These are phyloP conservation scores for Diaporthe sp. DNA, from an alignment of 2,329 filamentous ascomycete genomes.

Conservation along the genomic window DNA sequence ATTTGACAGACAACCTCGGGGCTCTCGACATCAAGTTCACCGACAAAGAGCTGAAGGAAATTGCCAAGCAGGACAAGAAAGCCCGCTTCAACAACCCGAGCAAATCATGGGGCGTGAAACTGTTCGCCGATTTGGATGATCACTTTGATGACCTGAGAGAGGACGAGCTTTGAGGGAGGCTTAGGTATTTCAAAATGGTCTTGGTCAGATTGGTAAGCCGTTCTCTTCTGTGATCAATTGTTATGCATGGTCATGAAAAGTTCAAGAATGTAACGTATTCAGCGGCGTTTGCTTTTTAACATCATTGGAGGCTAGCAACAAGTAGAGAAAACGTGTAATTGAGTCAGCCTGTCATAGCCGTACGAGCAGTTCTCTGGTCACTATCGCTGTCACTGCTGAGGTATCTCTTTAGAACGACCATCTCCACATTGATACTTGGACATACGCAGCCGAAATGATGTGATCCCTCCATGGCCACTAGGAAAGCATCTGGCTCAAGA, in stretches of 20 bases:
- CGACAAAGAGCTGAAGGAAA: conserved; percentile 53
- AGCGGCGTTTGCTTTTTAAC: too few relatives aligned
- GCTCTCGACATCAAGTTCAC: conserved; percentile 63
- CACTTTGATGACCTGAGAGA: conserved; percentile 46
- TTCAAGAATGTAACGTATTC: not conserved
- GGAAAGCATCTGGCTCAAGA: too few relatives aligned
- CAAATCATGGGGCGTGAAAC: conserved; percentile 54
- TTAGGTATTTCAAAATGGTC: not conserved
- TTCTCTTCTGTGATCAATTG: not conserved
- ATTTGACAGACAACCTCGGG: conserved; percentile 61
- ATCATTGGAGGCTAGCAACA: not conserved
- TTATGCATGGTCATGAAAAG: not conserved
- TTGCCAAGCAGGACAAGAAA: conserved; percentile 48
- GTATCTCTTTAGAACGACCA: too few relatives aligned
- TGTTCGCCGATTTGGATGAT: conserved; percentile 57
- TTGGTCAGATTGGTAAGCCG: not conserved
- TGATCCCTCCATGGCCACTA: too few relatives aligned
- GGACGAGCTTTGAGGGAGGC: conserved; percentile 30
- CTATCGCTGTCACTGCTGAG: not conserved
- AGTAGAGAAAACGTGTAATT: not conserved
- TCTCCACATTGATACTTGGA: too few relatives aligned
- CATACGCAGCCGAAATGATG: too few relatives aligned
- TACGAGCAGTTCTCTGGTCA: not conserved
- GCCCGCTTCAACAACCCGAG: conserved; percentile 55
- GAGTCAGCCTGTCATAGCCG: too few relatives aligned